Evolutionary conservation across 106 monocot genomes (phyloP).

Genomic region (Narthecium ossifragum): DNA sequence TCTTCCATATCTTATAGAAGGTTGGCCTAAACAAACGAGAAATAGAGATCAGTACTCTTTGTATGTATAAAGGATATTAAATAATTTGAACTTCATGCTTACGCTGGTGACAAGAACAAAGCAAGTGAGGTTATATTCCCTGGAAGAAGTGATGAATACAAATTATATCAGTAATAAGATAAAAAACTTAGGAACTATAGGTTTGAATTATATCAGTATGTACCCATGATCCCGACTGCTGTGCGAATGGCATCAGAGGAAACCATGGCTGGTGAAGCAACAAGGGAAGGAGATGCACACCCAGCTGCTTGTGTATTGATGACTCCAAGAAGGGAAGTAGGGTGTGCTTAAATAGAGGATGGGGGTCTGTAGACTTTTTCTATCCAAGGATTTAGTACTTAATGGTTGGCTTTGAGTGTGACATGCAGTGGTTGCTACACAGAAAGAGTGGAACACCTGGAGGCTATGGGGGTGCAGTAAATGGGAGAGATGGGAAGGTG

Average conservation of each 20-base stretch:
- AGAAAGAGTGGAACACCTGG: not conserved
- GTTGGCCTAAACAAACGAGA: slow-evolving; percentile 48
- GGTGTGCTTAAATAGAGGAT: not conserved
- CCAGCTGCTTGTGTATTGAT: not conserved
- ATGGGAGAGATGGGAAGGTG: not conserved
- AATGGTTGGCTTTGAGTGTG: not conserved
- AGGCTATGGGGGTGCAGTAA: not conserved
- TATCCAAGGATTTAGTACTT: not conserved
- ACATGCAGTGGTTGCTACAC: not conserved
- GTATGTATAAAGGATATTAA: not conserved
- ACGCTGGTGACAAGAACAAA: slow-evolving; percentile 68
- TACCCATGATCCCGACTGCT: slow-evolving; percentile 60
- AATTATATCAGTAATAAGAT: no score
- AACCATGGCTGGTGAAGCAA: slow-evolving; percentile 35
- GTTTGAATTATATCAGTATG: not conserved
- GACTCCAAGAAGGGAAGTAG: not conserved
- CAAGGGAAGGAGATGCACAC: not conserved
- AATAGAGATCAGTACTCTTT: not conserved
- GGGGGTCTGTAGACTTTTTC: not conserved
- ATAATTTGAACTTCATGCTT: slow-evolving; percentile 14
- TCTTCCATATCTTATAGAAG: slow-evolving; percentile 63
- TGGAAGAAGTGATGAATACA: slow-evolving; percentile 11
- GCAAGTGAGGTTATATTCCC: slow-evolving; percentile 59
- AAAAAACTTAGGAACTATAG: no score
- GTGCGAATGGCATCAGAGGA: slow-evolving; percentile 52